Percentiles rank a stretch among this genome's conserved stretches.
These are phyloP conservation scores for Flueggea neowawraea DNA, from an alignment of 441 rosid genomes.

Conservation along the genomic window DNA sequence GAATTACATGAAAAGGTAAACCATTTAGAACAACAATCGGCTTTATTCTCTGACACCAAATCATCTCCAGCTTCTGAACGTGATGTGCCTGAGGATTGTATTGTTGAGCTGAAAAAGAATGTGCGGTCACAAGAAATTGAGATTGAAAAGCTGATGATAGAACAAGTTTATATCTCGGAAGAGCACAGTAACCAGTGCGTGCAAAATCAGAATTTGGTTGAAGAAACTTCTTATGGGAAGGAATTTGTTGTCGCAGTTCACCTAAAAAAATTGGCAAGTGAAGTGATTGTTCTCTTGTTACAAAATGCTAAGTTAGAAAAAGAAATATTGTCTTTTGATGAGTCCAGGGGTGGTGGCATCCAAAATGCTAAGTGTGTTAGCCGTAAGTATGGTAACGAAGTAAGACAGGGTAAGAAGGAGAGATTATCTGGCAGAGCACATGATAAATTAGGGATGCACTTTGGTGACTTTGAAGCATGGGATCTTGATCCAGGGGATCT, in stretches of 20 bases:
- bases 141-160: conserved; percentile 80
- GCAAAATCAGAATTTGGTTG: conserved; percentile 84
- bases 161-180: conserved; percentile 72
- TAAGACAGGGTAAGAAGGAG: conserved; percentile 69
- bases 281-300: no score
- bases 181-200: conserved; percentile 75
- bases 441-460: conserved; percentile 38
- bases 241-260: no score
- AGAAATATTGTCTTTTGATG: no score
- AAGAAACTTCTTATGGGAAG: conserved; percentile 96
- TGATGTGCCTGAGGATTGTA: conserved; percentile 40
- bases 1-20: conserved; percentile 73
- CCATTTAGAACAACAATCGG: conserved; percentile 59
- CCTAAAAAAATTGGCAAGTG: no score
- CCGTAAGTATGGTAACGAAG: conserved; percentile 51
- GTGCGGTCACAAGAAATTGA: conserved; percentile 84
- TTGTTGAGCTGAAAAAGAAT: conserved; percentile 72
- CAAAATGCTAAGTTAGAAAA: no score
- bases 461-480: conserved; percentile 76
- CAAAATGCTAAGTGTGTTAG: conserved; percentile 38
- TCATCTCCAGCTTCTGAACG: conserved; percentile 36
- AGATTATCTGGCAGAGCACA: conserved; percentile 62
- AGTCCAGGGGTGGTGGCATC: no score
- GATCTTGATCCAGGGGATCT: conserved; percentile 76
- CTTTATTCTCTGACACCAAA: conserved; percentile 44